Evolutionary conservation across 2,329 filamentous ascomycete genomes (phyloP), one percentile per base, ranked within the genome.

Genomic region (Phaeophleospora eucalypticola): DNA sequence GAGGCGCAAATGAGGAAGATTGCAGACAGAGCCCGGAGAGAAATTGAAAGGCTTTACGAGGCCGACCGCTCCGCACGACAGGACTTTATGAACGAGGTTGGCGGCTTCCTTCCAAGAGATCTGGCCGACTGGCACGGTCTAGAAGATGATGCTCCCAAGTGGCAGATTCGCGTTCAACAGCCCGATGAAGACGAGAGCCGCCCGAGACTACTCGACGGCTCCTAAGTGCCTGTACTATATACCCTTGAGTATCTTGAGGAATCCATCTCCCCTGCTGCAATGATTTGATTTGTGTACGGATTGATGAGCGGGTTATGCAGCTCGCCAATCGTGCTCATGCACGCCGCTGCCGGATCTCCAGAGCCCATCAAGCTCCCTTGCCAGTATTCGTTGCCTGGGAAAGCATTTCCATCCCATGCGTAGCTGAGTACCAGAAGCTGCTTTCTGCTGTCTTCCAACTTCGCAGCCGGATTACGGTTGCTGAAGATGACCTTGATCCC

Each of bases 11-110:
- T 94, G 43, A 78, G 83, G 56, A 77, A 75, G 36, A 81, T 95
- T 19, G 85, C 89, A 61, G 80, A 80, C 50, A 89, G 90, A 59
- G 87, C 91, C 1, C 82, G 83, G 63, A 81, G 84, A 48, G 84
- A 84, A 56, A 77, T 96, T 7, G 83, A 90, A 49, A 82, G 81
- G 62, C 72, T 97, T 8, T 81, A 86, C 51, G 56, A 62, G 34
- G 71, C 81, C 10, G 93, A 98, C 65, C 58, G 80, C 46, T 75
- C 74, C 34, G 82, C 89, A 52, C 77, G 93, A 32, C 86, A 94
- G 53, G 73, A 78, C 0, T 97, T 98, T 65, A 79, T 86, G 27
- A 76, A 83, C 20, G 86, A 95, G 36, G 84, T 93, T 10, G 90
- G 89, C 6, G 88, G 94, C 54, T 95, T 83, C 63, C 69, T 98